Conservation (phyloP, 2,329 filamentous ascomycete species). For the Thelonectria rubi region DNA sequence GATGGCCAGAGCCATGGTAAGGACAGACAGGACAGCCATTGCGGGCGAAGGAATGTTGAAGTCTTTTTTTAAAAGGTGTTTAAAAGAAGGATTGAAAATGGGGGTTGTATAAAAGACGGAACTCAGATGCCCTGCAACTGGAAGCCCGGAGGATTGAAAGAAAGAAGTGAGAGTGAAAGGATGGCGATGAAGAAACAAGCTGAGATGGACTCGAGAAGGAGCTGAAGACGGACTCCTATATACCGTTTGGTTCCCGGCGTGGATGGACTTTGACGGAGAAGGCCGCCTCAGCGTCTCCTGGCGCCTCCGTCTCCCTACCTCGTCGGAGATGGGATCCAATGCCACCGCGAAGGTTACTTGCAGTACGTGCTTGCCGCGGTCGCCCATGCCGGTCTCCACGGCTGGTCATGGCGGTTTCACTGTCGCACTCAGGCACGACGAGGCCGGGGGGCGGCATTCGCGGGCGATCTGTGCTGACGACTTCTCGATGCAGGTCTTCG, state of each 20-base stretch:
- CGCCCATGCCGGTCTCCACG: slow-evolving; percentile 30
- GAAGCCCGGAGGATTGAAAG: slow-evolving; percentile 35
- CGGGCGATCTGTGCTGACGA: slow-evolving; percentile 10
- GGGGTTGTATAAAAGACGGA: slow-evolving; percentile 34
- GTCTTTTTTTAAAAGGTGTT: slow-evolving; percentile 12
- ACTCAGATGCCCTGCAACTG: slow-evolving; percentile 44
- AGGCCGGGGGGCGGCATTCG: slow-evolving; percentile 14
- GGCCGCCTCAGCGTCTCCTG: slow-evolving; percentile 15
- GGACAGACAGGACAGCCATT: slow-evolving; percentile 41
- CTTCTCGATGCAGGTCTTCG: slow-evolving; percentile 10
- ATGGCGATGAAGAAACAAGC: slow-evolving; percentile 36
- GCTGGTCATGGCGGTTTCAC: slow-evolving; percentile 38
- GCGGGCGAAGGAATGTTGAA: slow-evolving; percentile 24
- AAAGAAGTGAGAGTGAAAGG: slow-evolving; percentile 33
- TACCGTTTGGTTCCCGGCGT: slow-evolving; percentile 21
- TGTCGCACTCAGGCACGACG: slow-evolving; percentile 29
- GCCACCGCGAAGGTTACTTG: slow-evolving; percentile 26
- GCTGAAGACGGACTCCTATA: slow-evolving; percentile 30
- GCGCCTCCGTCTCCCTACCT: slow-evolving; percentile 23
- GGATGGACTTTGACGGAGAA: slow-evolving; percentile 8
- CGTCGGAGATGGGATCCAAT: slow-evolving; percentile 13
- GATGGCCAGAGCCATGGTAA: slow-evolving; percentile 42
- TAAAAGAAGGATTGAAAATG: slow-evolving; percentile 19
- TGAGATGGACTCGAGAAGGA: slow-evolving; percentile 16
- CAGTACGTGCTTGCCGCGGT: slow-evolving; percentile 29